Evolutionary conservation across 495 filamentous ascomycete species (phyloP).

Genomic region (Trichodelitschia bisporula): DNA sequence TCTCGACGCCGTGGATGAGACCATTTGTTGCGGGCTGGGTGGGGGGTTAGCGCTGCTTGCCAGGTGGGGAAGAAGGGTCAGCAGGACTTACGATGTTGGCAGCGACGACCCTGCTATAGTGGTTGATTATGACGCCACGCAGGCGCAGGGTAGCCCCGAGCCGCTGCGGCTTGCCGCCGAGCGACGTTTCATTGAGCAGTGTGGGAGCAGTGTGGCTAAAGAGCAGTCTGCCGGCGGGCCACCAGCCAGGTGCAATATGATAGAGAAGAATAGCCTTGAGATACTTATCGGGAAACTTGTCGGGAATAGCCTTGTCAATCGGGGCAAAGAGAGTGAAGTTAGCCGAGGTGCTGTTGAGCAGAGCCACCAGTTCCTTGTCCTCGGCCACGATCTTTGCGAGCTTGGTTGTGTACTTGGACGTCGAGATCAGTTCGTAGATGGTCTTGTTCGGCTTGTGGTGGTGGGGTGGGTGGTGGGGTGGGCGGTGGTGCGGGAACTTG

Average conservation of each 20-base stretch:
- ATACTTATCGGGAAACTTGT: conserved; percentile 29
- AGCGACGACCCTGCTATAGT: conserved; percentile 37
- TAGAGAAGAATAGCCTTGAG: conserved; percentile 42
- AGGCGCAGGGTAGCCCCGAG: conserved; percentile 31
- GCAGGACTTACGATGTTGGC: conserved; percentile 31
- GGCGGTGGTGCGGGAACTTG: conserved; percentile 6
- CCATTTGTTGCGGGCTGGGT: conserved; percentile 40
- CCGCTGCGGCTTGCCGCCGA: conserved; percentile 43
- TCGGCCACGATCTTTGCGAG: conserved; percentile 48
- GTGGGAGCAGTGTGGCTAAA: conserved; percentile 47
- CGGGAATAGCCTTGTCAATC: conserved; percentile 40
- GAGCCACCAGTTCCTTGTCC: conserved; percentile 38
- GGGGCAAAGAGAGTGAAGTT: conserved; percentile 70
- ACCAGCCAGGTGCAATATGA: conserved; percentile 39
- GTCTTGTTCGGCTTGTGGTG: conserved; percentile 31
- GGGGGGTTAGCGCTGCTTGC: no score
- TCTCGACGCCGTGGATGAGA: conserved; percentile 51
- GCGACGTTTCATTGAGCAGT: conserved; percentile 23
- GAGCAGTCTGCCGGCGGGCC: conserved; percentile 31
- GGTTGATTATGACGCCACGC: conserved; percentile 44
- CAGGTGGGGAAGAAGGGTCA: no score
- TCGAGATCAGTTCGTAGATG: conserved; percentile 50
- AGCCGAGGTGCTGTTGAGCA: conserved; percentile 39
- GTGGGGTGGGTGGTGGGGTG: conserved; percentile 10
- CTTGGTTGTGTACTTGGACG: conserved; percentile 48